phyloP scores from a whole-genome alignment of 164 flowering plant species.

The Macadamia tetraphylla region DNA sequence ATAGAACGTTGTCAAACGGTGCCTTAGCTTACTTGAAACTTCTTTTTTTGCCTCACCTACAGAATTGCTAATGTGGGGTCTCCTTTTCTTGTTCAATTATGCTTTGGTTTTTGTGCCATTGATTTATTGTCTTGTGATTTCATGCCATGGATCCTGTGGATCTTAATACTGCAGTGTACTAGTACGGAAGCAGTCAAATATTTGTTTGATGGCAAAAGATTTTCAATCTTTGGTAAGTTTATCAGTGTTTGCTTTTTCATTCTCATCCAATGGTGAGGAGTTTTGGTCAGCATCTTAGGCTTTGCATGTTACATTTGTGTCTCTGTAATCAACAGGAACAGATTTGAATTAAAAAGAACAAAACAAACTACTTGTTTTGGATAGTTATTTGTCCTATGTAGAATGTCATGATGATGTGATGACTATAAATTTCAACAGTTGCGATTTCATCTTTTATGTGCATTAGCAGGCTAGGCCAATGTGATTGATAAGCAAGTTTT shows the following conservation, averaged over 20 bases:
- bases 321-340: background rate
- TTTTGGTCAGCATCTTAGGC: too few relatives aligned
- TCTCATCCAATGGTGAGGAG: background rate
- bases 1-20: too few relatives aligned
- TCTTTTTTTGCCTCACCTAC: background rate
- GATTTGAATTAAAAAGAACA: too few relatives aligned
- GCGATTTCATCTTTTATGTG: background rate
- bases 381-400: background rate
- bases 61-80: background rate
- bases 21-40: too few relatives aligned
- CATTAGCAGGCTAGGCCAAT: background rate
- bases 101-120: background rate
- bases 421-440: background rate
- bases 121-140: background rate
- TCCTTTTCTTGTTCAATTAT: background rate
- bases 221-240: constrained; percentile 62
- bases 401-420: background rate
- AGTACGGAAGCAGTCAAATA: constrained; percentile 51
- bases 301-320: background rate
- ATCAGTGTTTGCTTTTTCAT: background rate
- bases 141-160: background rate
- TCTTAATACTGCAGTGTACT: constrained; percentile 55
- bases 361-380: background rate
- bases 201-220: constrained; percentile 69
- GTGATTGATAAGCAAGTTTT: background rate